These are phyloP conservation scores for Antarctomyces pellizariae DNA, from an alignment of 495 filamentous ascomycete genomes.

Conservation along the genomic window DNA sequence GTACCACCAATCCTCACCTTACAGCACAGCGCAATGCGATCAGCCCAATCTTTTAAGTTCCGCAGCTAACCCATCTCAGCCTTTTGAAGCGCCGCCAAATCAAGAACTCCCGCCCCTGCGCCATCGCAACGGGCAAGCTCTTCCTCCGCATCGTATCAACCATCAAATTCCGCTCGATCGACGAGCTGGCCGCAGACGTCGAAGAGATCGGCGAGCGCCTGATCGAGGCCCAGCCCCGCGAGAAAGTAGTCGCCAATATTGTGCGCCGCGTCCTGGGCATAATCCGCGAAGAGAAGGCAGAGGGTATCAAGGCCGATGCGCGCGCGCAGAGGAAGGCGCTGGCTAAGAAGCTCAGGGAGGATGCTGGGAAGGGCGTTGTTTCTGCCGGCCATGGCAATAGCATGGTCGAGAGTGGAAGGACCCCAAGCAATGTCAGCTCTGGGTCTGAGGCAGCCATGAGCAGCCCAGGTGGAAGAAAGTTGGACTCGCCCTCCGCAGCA, in stretches of 20 bases:
- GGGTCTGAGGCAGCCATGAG: conserved; percentile 15
- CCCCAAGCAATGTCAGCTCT: conserved; percentile 1
- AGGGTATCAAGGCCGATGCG: conserved; percentile 46
- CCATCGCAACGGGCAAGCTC: conserved; percentile 70
- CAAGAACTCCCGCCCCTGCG: conserved; percentile 62
- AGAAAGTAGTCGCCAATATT: conserved; percentile 84
- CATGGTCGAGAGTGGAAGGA: conserved; percentile 4
- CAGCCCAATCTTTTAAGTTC: not conserved
- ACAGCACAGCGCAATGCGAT: conserved; percentile 4
- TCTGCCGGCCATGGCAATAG: no score
- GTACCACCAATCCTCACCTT: conserved; percentile 12
- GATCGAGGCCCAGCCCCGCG: conserved; percentile 58
- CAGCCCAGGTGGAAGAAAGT: conserved; percentile 15
- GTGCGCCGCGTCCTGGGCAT: conserved; percentile 73
- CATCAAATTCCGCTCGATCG: conserved; percentile 41
- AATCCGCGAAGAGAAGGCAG: conserved; percentile 74
- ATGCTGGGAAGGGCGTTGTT: no score
- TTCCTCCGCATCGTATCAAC: conserved; percentile 63
- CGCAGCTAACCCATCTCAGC: conserved; percentile 21
- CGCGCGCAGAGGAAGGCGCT: conserved; percentile 14
- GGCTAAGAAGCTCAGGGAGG: conserved; percentile 4
- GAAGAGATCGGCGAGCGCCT: conserved; percentile 51
- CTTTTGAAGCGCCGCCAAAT: conserved; percentile 83
- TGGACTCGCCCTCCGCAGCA: conserved; percentile 11
- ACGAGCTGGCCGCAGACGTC: conserved; percentile 58